Percentiles rank a stretch among this genome's conserved stretches.
Conservation (phyloP, 371 early-diverging fungal species). For the Mortierella sp. region DNA sequence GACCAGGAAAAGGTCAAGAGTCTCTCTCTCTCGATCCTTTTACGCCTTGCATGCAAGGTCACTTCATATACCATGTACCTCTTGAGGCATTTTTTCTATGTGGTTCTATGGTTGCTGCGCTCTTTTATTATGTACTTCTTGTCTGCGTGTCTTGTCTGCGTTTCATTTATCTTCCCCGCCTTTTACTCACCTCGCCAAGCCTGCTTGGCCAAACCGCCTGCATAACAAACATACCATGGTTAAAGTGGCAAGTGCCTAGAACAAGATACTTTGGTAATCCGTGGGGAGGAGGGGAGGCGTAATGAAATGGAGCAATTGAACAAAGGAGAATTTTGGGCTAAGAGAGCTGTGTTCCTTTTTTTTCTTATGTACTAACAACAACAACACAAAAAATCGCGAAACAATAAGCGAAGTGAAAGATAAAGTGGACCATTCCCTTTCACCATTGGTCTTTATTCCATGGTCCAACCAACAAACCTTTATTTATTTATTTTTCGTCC, state of each 20-base stretch:
- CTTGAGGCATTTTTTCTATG: conserved; percentile 11
- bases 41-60: background rate
- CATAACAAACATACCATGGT: background rate
- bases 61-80: background rate
- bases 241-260: background rate
- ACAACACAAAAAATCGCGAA: conserved; percentile 2
- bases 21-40: background rate
- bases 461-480: background rate
- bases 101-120: conserved; percentile 7
- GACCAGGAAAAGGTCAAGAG: background rate
- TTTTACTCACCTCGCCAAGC: background rate
- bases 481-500: background rate
- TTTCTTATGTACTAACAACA: background rate
- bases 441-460: too few species aligned
- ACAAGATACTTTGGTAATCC: conserved; percentile 2
- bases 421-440: too few species aligned
- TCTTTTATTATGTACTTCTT: background rate
- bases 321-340: background rate
- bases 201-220: background rate
- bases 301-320: background rate
- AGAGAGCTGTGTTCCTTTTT: conserved; percentile 1
- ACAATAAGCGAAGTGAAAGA: background rate
- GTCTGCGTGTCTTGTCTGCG: background rate
- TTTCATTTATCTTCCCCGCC: conserved; percentile 8
- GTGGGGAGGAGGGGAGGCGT: background rate